A percentile compares a stretch with the other conserved stretches of the same genome.
These are phyloP conservation scores for Exophiala calicioides DNA, from an alignment of 2,329 filamentous ascomycete species.

Conservation along the genomic window DNA sequence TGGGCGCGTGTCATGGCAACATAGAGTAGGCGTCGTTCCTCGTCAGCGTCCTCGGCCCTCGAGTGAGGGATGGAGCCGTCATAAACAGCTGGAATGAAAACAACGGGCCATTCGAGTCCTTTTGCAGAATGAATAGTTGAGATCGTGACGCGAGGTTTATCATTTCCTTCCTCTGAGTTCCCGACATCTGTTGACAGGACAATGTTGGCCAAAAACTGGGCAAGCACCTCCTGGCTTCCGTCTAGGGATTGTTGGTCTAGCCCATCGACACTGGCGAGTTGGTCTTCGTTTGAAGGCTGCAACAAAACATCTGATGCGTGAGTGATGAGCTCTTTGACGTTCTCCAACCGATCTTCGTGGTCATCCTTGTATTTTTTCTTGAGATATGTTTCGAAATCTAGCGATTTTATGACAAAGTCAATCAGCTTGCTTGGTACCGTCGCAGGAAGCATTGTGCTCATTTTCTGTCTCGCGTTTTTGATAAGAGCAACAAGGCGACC, in stretches of 20 bases:
- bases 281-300: conserved; percentile 51
- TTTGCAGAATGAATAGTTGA: conserved; percentile 97
- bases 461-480: conserved; percentile 56
- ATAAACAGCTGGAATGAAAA: conserved; percentile 89
- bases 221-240: conserved; percentile 63
- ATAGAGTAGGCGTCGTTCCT: conserved; percentile 86
- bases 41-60: conserved; percentile 78
- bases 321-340: conserved; percentile 81
- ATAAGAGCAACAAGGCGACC: conserved; percentile 62
- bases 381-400: conserved; percentile 74
- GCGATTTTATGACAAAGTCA: conserved; percentile 61
- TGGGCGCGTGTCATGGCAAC: conserved; percentile 97
- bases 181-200: conserved; percentile 80
- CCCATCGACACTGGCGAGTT: conserved; percentile 68
- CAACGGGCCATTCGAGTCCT: conserved; percentile 92
- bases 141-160: conserved; percentile 70
- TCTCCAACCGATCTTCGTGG: conserved; percentile 78
- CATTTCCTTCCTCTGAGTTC: conserved; percentile 57
- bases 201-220: conserved; percentile 85
- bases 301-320: conserved; percentile 72
- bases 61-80: conserved; percentile 89
- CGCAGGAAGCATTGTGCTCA: conserved; percentile 39
- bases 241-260: conserved; percentile 61
- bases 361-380: conserved; percentile 71
- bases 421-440: conserved; percentile 51